Base-by-base conservation (phyloP, 495 filamentous ascomycete species). In the Eremomyces bilateralis region DNA sequence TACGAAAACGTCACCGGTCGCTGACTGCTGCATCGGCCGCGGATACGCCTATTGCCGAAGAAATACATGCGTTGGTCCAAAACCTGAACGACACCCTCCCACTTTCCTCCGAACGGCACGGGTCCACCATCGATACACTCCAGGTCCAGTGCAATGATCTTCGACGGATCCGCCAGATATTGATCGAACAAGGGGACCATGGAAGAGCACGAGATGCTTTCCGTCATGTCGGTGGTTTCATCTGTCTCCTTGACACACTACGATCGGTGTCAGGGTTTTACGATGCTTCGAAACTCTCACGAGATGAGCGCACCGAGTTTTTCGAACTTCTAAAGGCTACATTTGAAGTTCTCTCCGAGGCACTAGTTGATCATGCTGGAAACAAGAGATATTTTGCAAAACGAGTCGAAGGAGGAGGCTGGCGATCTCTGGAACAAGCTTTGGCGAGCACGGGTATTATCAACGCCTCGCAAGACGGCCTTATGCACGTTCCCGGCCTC, bases 321-420 rank as follows among this genome's bases (percentile, higher is more conserved):
- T 66, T 88, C 47, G 64, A 73, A 18, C 56, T 93, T 17, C 56
- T 80, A 27, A 75, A 79, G 52, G 67, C 66, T 34, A 56, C 70
- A 8, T 61, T 95, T 27, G 64, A 65, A 35, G 67, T 81, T 11
- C 49, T 95, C 27, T 71, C 77, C 1, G 75, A 81, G 33, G 71
- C 73, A 18, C 65, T 94, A 45, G 68, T 71, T 31, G 70, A 71
- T 13, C 83, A 95, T 54, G 64, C 72, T 38, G 85, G 83, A 10
- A 97, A 95, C 56, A 63, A 71, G 40, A 69, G 76, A 38, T 92
- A 84, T 53, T 95, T 94, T 53, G 64, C 69, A 33, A 68, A 67
- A 39, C 64, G 67, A 37, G 67, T 84, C 18, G 58, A 71, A 13
- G 69, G 68, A n/a, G 76, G 76, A 35, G 81, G 82, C 5, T 80